Conservation (phyloP, 495 filamentous ascomycete species). For the Melanomma pulvis-pyrius region DNA sequence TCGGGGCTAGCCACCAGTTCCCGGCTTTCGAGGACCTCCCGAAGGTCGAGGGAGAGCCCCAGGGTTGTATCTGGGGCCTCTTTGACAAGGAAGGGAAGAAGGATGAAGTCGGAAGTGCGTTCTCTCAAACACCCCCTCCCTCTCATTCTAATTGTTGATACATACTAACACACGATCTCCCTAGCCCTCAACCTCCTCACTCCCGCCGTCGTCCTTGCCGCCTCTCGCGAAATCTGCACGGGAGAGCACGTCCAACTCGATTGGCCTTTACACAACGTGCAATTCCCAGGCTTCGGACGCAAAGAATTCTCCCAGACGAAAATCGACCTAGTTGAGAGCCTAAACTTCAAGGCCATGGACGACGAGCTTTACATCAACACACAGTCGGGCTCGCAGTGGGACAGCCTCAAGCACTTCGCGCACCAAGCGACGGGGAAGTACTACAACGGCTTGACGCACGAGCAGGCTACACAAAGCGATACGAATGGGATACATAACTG, state of each 20-base stretch:
- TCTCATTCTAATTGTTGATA: background rate
- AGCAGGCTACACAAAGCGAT: conserved; percentile 10
- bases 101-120: conserved; percentile 56
- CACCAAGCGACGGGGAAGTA: conserved; percentile 52
- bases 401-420: conserved; percentile 46
- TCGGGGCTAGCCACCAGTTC: conserved; percentile 19
- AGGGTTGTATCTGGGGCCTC: conserved; percentile 68
- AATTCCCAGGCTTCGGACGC: conserved; percentile 52
- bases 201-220: conserved; percentile 54
- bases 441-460: conserved; percentile 56
- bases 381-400: conserved; percentile 51
- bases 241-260: conserved; percentile 55
- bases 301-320: conserved; percentile 57
- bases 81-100: conserved; percentile 65
- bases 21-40: conserved; percentile 62
- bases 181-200: conserved; percentile 57
- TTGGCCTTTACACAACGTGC: conserved; percentile 47
- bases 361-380: conserved; percentile 55
- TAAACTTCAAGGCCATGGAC: conserved; percentile 40
- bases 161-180: conserved; percentile 1
- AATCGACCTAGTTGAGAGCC: conserved; percentile 48
- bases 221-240: conserved; percentile 54
- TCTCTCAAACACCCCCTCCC: background rate
- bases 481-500: conserved; percentile 42
- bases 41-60: conserved; percentile 60